Base-by-base conservation (phyloP, 345 rosid genomes). In the Citrus trifoliata region DNA sequence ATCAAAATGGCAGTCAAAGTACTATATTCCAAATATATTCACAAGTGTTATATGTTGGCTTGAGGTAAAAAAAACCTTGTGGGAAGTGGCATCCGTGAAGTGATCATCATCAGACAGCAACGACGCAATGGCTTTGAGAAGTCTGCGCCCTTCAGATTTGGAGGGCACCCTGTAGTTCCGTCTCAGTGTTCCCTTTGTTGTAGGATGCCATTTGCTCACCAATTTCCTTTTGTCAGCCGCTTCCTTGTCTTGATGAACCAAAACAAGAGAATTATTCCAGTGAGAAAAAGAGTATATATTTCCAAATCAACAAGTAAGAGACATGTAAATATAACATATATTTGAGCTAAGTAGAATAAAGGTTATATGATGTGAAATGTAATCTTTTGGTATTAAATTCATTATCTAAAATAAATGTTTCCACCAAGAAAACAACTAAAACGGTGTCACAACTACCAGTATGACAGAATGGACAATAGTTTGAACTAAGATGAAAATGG, bases 151-250 rank as follows among this genome's bases (percentile, higher is more conserved):
- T 87, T 93, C 96, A 2, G 92, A 82, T 88, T 91, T 91, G 53
- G 98, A 95, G 74, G 96, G 96, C 48, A 95, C 87, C 83, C 96
- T 88, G 82, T 93, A 93, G 85, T 93, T 93, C 81, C 99, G 85
- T 84, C 76, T 89, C 24, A 95, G 97, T 27, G 97, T 92, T 24
- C 99, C 98, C 76, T 95, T 93, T 7, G 95, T 92, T 61, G 98
- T 95, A 0, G 94, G 97, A 84, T 92, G 97, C 99, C 99, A 95
- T 89, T 92, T 93, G 87, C 97, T 95, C 77, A 91, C 96, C 70
- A 91, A 73, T 82, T 95, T 95, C 85, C 97, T 82, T 80, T 85
- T 91, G 67, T 88, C 91, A 76, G 90, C 82, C 64, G 95, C 95
- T 82, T 90, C 93, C 88, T 84, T 89, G 9, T 88, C 98, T 91